phyloP scores from a whole-genome alignment of 2,329 filamentous ascomycete species.

The Colletotrichum sp. region DNA sequence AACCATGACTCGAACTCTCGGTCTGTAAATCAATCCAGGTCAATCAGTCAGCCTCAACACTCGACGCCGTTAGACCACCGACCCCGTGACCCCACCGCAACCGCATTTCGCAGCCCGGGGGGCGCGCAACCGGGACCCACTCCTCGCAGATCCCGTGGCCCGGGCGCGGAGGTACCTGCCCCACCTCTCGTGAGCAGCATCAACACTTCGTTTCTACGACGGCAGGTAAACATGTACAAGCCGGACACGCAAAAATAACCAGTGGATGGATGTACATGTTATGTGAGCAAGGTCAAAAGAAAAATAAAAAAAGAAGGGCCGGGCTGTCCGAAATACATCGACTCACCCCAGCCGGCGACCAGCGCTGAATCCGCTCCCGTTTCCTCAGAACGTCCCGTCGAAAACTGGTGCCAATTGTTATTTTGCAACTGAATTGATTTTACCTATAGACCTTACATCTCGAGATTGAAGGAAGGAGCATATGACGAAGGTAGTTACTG shows the following conservation, averaged over 20 bases:
- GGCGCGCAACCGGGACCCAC: neutral
- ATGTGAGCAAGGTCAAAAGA: rapidly evolving
- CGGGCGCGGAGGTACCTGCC: neutral
- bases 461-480: neutral
- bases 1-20: rapidly evolving
- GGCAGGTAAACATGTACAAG: neutral
- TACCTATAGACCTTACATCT: neutral
- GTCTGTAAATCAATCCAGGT: rapidly evolving
- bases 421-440: neutral
- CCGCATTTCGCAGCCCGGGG: neutral
- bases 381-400: neutral
- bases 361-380: neutral
- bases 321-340: neutral
- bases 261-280: neutral
- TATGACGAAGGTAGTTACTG: neutral
- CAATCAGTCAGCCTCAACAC: rapidly evolving
- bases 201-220: neutral
- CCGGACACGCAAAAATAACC: rapidly evolving
- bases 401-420: neutral
- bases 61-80: neutral
- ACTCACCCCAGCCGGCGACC: neutral
- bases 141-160: neutral
- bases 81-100: neutral
- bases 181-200: neutral
- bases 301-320: neutral